A percentile compares a stretch with the other conserved stretches of the same genome.
phyloP scores from a whole-genome alignment of 2,329 filamentous ascomycete genomes.

The Ceratocystis huliohia region DNA sequence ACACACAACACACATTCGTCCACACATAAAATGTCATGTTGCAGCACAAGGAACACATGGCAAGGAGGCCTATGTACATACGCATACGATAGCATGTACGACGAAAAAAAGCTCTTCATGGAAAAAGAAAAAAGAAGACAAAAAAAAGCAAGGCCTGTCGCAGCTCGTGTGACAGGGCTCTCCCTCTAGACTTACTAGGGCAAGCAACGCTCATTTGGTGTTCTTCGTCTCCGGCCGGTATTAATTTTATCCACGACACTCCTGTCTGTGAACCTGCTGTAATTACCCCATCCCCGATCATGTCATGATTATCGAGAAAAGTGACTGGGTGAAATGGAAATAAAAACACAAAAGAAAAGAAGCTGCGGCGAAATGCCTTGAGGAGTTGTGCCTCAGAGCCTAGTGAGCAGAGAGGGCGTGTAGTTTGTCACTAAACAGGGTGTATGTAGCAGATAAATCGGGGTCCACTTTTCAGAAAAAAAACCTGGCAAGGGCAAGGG shows the following conservation, averaged over 20 bases:
- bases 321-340: too few relatives aligned
- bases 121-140: not conserved
- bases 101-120: not conserved
- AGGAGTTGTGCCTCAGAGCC: too few relatives aligned
- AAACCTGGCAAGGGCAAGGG: slow-evolving; percentile 6
- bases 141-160: not conserved
- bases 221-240: too few relatives aligned
- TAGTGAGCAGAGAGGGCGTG: too few relatives aligned
- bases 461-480: not conserved
- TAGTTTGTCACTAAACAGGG: too few relatives aligned
- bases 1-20: not conserved
- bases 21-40: not conserved
- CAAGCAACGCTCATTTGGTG: too few relatives aligned
- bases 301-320: too few relatives aligned
- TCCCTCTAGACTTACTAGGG: not conserved
- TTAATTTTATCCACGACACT: too few relatives aligned
- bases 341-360: too few relatives aligned
- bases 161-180: not conserved
- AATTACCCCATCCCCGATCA: too few relatives aligned
- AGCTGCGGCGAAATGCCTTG: too few relatives aligned
- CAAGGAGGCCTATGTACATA: not conserved
- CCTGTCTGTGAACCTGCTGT: too few relatives aligned
- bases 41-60: slow-evolving; percentile 1
- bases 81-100: not conserved
- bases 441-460: not conserved